Evolutionary conservation across 352 stramenopile genomes (phyloP), one percentile per base, ranked within the genome.

Genomic region (Phytophthora podocarpi): DNA sequence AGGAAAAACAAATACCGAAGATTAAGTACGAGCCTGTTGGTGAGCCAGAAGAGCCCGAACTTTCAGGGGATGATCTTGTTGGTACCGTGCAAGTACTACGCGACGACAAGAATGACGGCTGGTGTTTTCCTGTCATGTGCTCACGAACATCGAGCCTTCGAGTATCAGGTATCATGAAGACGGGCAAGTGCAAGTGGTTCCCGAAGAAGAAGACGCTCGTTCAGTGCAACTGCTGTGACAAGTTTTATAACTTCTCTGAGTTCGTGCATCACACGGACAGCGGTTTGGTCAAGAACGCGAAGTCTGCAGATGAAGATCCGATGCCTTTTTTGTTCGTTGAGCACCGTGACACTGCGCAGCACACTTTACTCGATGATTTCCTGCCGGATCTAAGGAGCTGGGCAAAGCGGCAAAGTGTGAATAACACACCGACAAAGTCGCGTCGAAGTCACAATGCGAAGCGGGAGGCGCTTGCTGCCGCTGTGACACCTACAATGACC

Each of bases 301-400:
- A 66, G 27, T 60, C 40, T 40, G 43, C 41, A 20, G 15, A 23
- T 1, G 40, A 63, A 61, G 53, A 67, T n/a, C 45, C 59, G 10
- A 64, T 70, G 41, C 36, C 53, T 2, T 67, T 67, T 54, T 46
- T 74, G 36, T 70, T 74, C 27, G 60, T 67, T n/a, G 35, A 74
- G 42, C 60, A 74, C 34, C 52, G 53, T 24, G 53, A 67, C 15
- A 54, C 23, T 32, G 41, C 32, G 18, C 40, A 54, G 13, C 36
- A 70, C 15, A 64, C 47, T 11, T 52, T 42, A 18, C 53, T 70
- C 7, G 48, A 67, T 1, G 6, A 45, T 0, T 74, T 70, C 13
- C 36, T 34, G 16, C 31, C 53, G 10, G 47, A 30, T 40, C 35
- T 71, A 2, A 48, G 63, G 43, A 53, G 18, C 13, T 71, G 49